Base-by-base conservation (phyloP, 345 rosid genomes). In the Noccaea caerulescens region DNA sequence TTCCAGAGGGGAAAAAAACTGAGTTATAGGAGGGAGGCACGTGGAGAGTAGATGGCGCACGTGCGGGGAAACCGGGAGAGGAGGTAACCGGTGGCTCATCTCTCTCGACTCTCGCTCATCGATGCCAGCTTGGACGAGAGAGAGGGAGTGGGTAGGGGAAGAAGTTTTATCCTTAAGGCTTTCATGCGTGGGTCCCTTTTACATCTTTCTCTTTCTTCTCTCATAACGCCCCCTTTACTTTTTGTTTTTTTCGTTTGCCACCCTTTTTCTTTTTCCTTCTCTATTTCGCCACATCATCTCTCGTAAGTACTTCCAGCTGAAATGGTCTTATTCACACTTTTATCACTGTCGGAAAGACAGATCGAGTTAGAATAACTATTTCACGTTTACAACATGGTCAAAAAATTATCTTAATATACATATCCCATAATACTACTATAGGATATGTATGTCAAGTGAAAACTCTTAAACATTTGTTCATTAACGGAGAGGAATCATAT, bases 11-110 rank as follows among this genome's bases (percentile, higher is more conserved):
- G n/a, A 38, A 13, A 38, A 30, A 12, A 33, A 16, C 0, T 0
- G 8, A 37, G 14, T 30, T 58, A 58, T 5, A 33, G 49, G 76
- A 34, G 53, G 18, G 55, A 41, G 47, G 79, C 84, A 80, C 86
- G 85, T 82, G 89, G 63, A 80, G 80, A 68, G 68, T 57, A 14
- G 71, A 65, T 30, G 72, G 27, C 30, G 60, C 73, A 75, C 78
- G 78, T 75, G 73, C 16, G 73, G 25, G 12, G 33, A 10, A 68
- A 80, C 88, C 52, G 84, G 90, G 59, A 45, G 76, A 59, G 10
- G 18, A 32, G 82, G 91, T 80, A 76, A 69, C 68, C 79, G 81
- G 90, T 82, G 38, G 54, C 10, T 18, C 2, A 1, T 7, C 12
- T 25, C 25, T 62, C 51, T 66, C 60, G 65, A 1, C 27, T 25